Conservation (phyloP, 139 green algal species). For the Coelastrella sp. region DNA sequence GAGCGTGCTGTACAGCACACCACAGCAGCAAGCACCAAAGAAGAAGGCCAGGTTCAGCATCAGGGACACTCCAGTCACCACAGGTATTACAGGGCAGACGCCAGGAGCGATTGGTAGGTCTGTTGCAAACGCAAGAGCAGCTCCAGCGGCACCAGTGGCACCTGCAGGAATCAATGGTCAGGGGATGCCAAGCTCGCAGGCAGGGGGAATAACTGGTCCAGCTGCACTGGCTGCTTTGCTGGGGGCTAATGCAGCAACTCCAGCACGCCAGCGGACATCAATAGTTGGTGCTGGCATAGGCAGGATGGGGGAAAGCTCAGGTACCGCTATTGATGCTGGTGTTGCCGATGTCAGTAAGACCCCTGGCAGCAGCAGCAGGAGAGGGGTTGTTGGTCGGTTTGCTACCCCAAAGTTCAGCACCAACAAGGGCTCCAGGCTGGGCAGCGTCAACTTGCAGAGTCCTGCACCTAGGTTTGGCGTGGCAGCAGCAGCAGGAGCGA, state of each 20-base stretch:
- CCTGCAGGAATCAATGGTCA: neutral
- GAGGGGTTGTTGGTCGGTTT: neutral
- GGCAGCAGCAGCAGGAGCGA: neutral
- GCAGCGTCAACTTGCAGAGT: neutral
- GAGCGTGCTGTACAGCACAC: constrained; percentile 1
- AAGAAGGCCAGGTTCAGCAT: constrained; percentile 33
- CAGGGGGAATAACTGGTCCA: neutral
- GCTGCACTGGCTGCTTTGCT: constrained; percentile 24
- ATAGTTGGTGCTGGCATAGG: neutral
- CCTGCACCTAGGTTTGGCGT: neutral
- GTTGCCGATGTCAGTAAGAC: constrained; percentile 12
- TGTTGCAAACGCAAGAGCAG: neutral
- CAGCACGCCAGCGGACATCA: neutral
- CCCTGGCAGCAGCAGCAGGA: neutral
- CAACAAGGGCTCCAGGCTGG: neutral
- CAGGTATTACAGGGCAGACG: neutral
- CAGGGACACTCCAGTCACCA: constrained; percentile 3
- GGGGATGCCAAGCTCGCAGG: neutral
- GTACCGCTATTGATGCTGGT: neutral
- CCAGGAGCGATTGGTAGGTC: neutral
- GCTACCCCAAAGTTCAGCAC: constrained; percentile 18
- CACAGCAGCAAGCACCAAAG: constrained; percentile 16
- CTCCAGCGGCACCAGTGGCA: neutral
- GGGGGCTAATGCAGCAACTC: neutral
- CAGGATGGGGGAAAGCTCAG: constrained; percentile 1